Evolutionary conservation across 108 stramenopile species (phyloP).

Genomic region (Nannochloropsis gaditana): DNA sequence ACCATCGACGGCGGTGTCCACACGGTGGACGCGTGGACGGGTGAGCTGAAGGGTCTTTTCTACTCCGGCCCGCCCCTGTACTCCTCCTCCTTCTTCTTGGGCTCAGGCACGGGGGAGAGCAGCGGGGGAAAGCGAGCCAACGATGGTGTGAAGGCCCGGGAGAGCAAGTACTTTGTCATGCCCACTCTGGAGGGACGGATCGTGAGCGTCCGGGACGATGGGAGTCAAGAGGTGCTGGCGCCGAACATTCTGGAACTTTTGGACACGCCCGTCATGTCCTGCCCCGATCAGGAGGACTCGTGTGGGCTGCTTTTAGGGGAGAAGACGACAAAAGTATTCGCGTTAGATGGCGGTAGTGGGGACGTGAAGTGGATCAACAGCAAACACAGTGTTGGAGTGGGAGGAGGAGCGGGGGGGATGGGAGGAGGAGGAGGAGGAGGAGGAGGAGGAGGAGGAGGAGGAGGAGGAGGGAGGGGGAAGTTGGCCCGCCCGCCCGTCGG

Average conservation of each 20-base stretch:
- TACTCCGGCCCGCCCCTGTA: conserved; percentile 37
- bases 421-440: conserved; percentile 14
- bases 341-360: conserved; percentile 29
- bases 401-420: background rate
- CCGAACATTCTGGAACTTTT: conserved; percentile 42
- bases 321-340: conserved; percentile 42
- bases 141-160: background rate
- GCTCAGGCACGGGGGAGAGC: background rate
- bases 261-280: conserved; percentile 41
- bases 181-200: conserved; percentile 21
- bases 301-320: conserved; percentile 47
- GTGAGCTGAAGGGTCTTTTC: conserved; percentile 28
- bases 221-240: conserved; percentile 14
- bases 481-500: background rate
- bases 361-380: conserved; percentile 23
- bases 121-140: background rate
- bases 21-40: conserved; percentile 47
- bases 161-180: background rate
- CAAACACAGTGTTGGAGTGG: background rate
- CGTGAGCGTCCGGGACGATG: background rate
- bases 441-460: background rate
- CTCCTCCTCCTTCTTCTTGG: conserved; percentile 33
- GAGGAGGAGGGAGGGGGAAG: background rate
- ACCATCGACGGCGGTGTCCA: conserved; percentile 43
- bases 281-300: conserved; percentile 24